Evolutionary conservation across 352 stramenopile species (phyloP).

Genomic region (Peronospora farinosa): DNA sequence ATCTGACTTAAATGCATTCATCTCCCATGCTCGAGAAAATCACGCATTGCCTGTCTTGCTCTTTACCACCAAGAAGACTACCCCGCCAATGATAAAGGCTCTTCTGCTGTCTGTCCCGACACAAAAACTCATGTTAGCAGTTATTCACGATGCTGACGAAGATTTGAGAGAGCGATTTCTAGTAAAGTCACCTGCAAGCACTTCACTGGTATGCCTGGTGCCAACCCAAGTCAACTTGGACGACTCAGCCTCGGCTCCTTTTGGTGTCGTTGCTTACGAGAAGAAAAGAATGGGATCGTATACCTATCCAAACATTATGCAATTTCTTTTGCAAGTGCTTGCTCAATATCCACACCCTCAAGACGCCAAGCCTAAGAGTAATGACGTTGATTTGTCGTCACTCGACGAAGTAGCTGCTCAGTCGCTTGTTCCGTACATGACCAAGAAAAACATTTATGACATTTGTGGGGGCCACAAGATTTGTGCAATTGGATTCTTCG

Average conservation of each 20-base stretch:
- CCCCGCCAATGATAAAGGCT: conserved; percentile 50
- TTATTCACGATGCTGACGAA: conserved; percentile 47
- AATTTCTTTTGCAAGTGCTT: conserved; percentile 60
- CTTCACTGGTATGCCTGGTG: conserved; percentile 48
- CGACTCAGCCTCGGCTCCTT: conserved; percentile 31
- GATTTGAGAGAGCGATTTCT: conserved; percentile 63
- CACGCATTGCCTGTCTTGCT: conserved; percentile 53
- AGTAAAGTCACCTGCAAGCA: conserved; percentile 28
- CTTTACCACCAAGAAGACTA: conserved; percentile 50
- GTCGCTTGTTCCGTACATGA: conserved; percentile 45
- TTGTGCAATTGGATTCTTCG: conserved; percentile 74
- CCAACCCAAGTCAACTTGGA: conserved; percentile 25
- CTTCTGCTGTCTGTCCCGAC: conserved; percentile 54
- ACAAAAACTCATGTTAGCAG: conserved; percentile 44
- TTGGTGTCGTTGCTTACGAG: conserved; percentile 59
- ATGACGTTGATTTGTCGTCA: conserved; percentile 23
- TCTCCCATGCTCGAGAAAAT: conserved; percentile 29
- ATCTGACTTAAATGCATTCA: conserved; percentile 53
- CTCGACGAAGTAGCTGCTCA: conserved; percentile 22
- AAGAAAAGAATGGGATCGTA: conserved; percentile 63
- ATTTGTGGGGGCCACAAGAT: conserved; percentile 58
- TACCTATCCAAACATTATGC: conserved; percentile 60
- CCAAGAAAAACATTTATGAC: conserved; percentile 41
- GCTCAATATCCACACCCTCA: conserved; percentile 55
- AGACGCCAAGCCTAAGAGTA: conserved; percentile 19